A percentile compares a stretch with the other conserved stretches of the same genome.
Conservation (phyloP, 441 rosid genomes). For the Croton laevigatus region DNA sequence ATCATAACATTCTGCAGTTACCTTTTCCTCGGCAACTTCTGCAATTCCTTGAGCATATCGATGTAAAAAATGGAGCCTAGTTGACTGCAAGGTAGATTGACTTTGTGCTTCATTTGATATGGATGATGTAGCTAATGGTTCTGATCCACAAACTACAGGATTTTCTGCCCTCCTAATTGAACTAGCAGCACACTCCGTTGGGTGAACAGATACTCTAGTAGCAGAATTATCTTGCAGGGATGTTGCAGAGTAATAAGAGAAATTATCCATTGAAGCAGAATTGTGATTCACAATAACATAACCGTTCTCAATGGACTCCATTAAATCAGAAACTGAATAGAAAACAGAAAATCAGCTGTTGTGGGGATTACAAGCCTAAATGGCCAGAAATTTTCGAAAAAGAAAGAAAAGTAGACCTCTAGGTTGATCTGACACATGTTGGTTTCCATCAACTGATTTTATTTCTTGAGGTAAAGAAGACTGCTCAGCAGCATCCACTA, state of each 20-base stretch:
- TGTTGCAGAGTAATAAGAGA: slow-evolving; percentile 53
- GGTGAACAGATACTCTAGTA: slow-evolving; percentile 29
- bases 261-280: slow-evolving; percentile 46
- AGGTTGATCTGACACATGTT: slow-evolving; percentile 35
- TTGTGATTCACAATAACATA: slow-evolving; percentile 69
- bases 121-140: slow-evolving; percentile 33
- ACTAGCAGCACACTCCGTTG: slow-evolving; percentile 27
- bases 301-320: slow-evolving; percentile 70
- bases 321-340: slow-evolving; percentile 49
- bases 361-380: slow-evolving; percentile 7
- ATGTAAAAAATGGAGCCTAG: slow-evolving; percentile 51
- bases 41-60: slow-evolving; percentile 51
- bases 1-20: slow-evolving; percentile 19
- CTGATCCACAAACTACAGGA: slow-evolving; percentile 32
- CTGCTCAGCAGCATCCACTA: slow-evolving; percentile 32
- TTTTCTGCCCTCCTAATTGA: slow-evolving; percentile 23
- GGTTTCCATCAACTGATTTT: slow-evolving; percentile 29
- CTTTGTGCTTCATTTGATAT: slow-evolving; percentile 48
- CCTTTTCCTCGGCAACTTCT: slow-evolving; percentile 64
- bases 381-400: slow-evolving; percentile 1
- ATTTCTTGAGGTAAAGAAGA: not conserved
- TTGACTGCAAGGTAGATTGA: slow-evolving; percentile 45
- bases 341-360: slow-evolving; percentile 25
- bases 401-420: slow-evolving; percentile 37
- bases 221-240: slow-evolving; percentile 51